Conservation (phyloP, 2,329 filamentous ascomycete species). For the Alternaria brassicicola region DNA sequence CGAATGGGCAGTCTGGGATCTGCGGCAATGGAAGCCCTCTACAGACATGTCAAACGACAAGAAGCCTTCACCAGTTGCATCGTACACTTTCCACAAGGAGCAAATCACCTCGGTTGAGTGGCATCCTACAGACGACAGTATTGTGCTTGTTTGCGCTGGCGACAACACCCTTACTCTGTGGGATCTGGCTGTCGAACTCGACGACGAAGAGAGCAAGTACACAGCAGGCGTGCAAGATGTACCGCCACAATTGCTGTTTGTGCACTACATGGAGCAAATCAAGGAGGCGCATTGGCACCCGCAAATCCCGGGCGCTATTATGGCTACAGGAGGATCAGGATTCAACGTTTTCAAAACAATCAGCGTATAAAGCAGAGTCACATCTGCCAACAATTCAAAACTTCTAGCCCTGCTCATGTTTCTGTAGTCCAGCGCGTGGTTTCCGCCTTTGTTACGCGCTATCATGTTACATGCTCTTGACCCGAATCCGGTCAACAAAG, state of each 20-base stretch:
- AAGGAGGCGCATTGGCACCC: slow-evolving; percentile 98
- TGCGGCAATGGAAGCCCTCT: slow-evolving; percentile 88
- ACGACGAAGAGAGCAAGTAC: slow-evolving; percentile 94
- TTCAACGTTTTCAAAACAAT: slow-evolving; percentile 64
- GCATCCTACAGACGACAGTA: slow-evolving; percentile 96
- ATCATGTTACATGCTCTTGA: slow-evolving; percentile 1
- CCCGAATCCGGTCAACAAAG: slow-evolving; percentile 18
- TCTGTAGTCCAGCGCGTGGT: slow-evolving; percentile 4
- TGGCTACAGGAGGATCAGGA: slow-evolving; percentile 85
- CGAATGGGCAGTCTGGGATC: slow-evolving; percentile 93
- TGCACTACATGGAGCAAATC: slow-evolving; percentile 92
- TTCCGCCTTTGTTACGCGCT: slow-evolving; percentile 18
- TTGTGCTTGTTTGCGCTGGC: slow-evolving; percentile 87
- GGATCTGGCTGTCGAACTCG: slow-evolving; percentile 95
- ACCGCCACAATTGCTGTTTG: slow-evolving; percentile 91
- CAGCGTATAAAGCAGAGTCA: slow-evolving; percentile 40
- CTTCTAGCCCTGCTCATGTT: background rate
- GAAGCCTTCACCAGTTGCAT: slow-evolving; percentile 80
- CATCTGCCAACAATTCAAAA: background rate
- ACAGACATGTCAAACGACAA: slow-evolving; percentile 52
- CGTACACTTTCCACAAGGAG: slow-evolving; percentile 94
- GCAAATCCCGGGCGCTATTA: slow-evolving; percentile 86
- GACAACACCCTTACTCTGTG: slow-evolving; percentile 95
- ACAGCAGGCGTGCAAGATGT: slow-evolving; percentile 87
- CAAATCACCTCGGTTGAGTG: slow-evolving; percentile 96